These are phyloP conservation scores for Macadamia integrifolia DNA, from an alignment of 164 flowering plant species.

Conservation along the genomic window DNA sequence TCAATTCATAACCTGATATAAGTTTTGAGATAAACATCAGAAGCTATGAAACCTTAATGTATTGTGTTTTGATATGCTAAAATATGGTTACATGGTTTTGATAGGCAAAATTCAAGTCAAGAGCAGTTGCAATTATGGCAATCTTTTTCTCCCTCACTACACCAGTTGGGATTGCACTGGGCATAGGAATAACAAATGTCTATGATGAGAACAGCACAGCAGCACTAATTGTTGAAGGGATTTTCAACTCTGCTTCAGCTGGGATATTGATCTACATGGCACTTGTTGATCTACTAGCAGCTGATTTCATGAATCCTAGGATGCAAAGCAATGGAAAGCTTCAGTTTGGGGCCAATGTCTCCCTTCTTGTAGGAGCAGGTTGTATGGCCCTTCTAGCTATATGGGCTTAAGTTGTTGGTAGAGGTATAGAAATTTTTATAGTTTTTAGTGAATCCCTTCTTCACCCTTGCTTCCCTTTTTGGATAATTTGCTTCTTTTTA, in stretches of 20 bases:
- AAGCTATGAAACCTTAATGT: no score
- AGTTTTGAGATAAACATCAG: no score
- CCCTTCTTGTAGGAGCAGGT: conserved; percentile 37
- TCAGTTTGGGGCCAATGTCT: conserved; percentile 21
- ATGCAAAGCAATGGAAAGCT: conserved; percentile 21
- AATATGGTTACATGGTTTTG: not conserved
- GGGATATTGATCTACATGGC: conserved; percentile 31
- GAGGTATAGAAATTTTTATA: no score
- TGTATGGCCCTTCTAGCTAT: conserved; percentile 25
- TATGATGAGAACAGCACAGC: conserved; percentile 17
- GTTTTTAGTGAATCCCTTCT: no score
- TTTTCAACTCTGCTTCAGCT: conserved; percentile 21
- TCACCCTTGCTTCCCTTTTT: no score
- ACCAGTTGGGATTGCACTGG: conserved; percentile 24
- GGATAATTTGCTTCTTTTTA: no score
- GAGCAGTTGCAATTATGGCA: conserved; percentile 12
- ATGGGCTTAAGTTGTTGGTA: conserved; percentile 18
- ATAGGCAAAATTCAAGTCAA: conserved; percentile 21
- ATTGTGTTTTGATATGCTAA: not conserved
- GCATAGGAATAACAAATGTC: conserved; percentile 11
- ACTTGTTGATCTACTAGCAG: conserved; percentile 26
- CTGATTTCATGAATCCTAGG: conserved; percentile 28
- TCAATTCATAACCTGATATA: no score
- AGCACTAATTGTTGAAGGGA: conserved; percentile 20
- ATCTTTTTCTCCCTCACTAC: conserved; percentile 30